Base-by-base conservation (phyloP, 2,329 filamentous ascomycete species). In the Cercospora janseana region DNA sequence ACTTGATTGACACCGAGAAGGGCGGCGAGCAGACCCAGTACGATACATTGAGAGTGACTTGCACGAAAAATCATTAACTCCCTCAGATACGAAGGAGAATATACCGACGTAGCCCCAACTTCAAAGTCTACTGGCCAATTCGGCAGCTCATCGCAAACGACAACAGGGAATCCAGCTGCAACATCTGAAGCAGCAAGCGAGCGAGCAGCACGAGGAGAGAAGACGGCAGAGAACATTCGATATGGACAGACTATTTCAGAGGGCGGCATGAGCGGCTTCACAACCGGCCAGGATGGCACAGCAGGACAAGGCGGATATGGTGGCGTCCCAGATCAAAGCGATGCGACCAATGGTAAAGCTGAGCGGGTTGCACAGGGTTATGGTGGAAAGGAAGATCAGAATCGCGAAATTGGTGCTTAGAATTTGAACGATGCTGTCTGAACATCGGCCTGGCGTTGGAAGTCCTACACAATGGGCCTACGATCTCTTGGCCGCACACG, bases 21-120 rank as follows among this genome's bases (percentile, higher is more conserved):
- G 81, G 82, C 61, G 82, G 82, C 57, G 79, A 84, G 66, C 74
- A 74, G 51, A 78, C 76, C 4, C 81, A 81, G 75, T 81, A 72
- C 23, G 35, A 7, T 16, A 27, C 7, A 8, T 26, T 24, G 8
- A 28, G n/a, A 13, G 5, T 8, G 12, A 20, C 4, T 5, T 15
- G 8, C 24, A 3, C 10, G 7, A 13, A 16, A n/a, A 15, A 38
- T 15, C 2, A 12, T 29, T 49, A 45, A 26, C 12, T 15, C n/a
- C 8, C 12, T n/a, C n/a, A 80, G 78, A 68, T 83, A 85, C 66
- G 81, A 84, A 69, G 78, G 74, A 42, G 74, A 76, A 44, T 66
- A 77, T 42, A 74, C 71, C n/a, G 72, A 76, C 46, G 74, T 71
- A 2, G 57, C 74, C 12, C 72, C 76, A 0, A 75, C 76, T 44